Percentiles rank a stretch among this genome's conserved stretches.
These are phyloP conservation scores for Aspergillus sp. DNA, from an alignment of 2,329 filamentous ascomycete species.

Conservation along the genomic window DNA sequence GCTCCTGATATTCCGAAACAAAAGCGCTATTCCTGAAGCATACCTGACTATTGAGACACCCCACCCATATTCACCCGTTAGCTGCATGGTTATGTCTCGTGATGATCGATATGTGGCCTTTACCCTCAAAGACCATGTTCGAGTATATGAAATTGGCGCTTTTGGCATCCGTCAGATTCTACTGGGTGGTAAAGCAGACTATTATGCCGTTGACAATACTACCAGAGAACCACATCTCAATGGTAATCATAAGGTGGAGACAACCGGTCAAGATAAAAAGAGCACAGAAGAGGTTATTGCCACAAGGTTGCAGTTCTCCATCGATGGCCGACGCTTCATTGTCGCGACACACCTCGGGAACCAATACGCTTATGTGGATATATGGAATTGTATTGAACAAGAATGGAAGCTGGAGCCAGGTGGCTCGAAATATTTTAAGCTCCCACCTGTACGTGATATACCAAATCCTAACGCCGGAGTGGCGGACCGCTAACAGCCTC, in stretches of 20 bases:
- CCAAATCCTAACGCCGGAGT: not conserved
- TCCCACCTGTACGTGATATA: conserved; percentile 17
- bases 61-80: conserved; percentile 12
- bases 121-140: conserved; percentile 21
- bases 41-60: conserved; percentile 30
- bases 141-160: conserved; percentile 20
- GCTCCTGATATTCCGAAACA: conserved; percentile 29
- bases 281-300: conserved; percentile 27
- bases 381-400: conserved; percentile 21
- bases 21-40: conserved; percentile 20
- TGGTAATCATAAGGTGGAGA: not conserved
- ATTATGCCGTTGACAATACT: conserved; percentile 7
- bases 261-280: conserved; percentile 1
- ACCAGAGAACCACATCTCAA: not conserved
- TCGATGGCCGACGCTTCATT: conserved; percentile 31
- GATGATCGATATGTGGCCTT: conserved; percentile 24
- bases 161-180: conserved; percentile 15
- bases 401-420: conserved; percentile 19
- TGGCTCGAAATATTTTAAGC: conserved; percentile 19
- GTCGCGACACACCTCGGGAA: conserved; percentile 35
- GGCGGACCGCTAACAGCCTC: conserved; percentile 7
- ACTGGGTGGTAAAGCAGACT: conserved; percentile 11
- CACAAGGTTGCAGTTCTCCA: conserved; percentile 34
- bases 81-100: conserved; percentile 23
- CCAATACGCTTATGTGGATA: conserved; percentile 24